phyloP scores from a whole-genome alignment of 2,329 filamentous ascomycete genomes.

The Hypoxylon sp. region DNA sequence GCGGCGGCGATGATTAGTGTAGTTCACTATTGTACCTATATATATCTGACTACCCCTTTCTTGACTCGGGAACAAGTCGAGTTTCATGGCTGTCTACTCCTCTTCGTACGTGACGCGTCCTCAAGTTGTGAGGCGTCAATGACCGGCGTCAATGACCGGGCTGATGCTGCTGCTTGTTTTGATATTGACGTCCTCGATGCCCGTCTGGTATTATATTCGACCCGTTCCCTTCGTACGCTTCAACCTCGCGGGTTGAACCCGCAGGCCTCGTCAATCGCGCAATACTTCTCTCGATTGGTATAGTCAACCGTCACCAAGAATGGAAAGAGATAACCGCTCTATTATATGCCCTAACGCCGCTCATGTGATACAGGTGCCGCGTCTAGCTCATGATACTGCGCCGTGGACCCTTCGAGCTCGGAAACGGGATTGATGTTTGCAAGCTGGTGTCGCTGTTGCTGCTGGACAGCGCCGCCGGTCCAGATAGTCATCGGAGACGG shows the following conservation, averaged over 20 bases:
- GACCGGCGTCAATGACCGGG: neutral
- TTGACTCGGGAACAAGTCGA: neutral
- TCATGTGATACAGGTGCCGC: neutral
- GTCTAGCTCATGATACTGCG: conserved; percentile 12
- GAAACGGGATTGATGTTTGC: neutral
- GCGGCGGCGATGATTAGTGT: neutral
- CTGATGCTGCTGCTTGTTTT: neutral
- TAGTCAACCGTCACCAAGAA: neutral
- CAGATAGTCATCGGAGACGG: neutral
- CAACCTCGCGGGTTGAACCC: neutral
- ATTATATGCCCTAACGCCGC: neutral
- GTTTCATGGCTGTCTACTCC: neutral
- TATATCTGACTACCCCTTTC: neutral
- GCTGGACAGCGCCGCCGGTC: neutral
- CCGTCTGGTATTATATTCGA: neutral
- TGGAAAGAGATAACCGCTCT: neutral
- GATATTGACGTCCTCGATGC: neutral
- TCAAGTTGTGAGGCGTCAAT: neutral
- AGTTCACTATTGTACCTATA: neutral
- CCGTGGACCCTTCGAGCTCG: conserved; percentile 8
- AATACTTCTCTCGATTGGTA: neutral
- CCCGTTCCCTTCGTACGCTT: neutral
- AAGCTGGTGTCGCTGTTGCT: neutral
- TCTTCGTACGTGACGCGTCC: neutral
- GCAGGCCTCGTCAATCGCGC: neutral